Percentiles rank a stretch among this genome's conserved stretches.
phyloP scores from a whole-genome alignment of 179 eudicot species.

The Carnegiea gigantea region DNA sequence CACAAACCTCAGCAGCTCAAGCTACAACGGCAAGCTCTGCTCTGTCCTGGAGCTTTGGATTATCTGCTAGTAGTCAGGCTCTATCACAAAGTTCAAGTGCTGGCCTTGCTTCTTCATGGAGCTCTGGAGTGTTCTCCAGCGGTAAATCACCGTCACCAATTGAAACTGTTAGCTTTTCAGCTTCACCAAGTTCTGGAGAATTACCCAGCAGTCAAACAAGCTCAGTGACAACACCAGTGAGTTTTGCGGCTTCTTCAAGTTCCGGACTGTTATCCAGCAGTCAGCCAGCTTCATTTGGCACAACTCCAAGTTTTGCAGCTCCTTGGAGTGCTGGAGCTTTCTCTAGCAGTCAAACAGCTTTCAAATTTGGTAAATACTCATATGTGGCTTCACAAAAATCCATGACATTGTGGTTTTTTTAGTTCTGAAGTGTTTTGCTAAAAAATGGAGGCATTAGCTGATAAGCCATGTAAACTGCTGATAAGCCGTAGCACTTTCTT shows the following conservation, averaged over 20 bases:
- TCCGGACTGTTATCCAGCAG: conserved; percentile 34
- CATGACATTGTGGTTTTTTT: no score
- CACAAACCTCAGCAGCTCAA: conserved; percentile 12
- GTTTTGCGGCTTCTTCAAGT: conserved; percentile 20
- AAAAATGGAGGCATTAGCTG: no score
- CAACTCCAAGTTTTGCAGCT: conserved; percentile 26
- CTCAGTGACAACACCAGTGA: conserved; percentile 18
- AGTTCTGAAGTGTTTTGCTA: no score
- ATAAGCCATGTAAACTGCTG: no score
- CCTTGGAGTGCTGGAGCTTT: conserved; percentile 39
- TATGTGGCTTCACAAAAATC: neutral
- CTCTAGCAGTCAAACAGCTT: conserved; percentile 41
- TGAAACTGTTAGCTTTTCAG: conserved; percentile 27
- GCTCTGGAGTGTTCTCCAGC: conserved; percentile 27
- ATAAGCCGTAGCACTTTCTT: neutral
- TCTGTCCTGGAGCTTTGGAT: conserved; percentile 37
- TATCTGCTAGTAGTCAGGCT: conserved; percentile 35
- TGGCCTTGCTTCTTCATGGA: conserved; percentile 30
- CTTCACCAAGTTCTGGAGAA: conserved; percentile 29
- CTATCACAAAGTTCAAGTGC: conserved; percentile 31
- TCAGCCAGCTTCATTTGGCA: conserved; percentile 24
- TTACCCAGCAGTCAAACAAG: conserved; percentile 26
- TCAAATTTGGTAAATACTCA: conserved; percentile 61
- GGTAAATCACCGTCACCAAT: conserved; percentile 23
- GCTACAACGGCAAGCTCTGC: conserved; percentile 24